Evolutionary conservation across 2,329 filamentous ascomycete genomes (phyloP).

Genomic region (Xylaria hypoxylon): DNA sequence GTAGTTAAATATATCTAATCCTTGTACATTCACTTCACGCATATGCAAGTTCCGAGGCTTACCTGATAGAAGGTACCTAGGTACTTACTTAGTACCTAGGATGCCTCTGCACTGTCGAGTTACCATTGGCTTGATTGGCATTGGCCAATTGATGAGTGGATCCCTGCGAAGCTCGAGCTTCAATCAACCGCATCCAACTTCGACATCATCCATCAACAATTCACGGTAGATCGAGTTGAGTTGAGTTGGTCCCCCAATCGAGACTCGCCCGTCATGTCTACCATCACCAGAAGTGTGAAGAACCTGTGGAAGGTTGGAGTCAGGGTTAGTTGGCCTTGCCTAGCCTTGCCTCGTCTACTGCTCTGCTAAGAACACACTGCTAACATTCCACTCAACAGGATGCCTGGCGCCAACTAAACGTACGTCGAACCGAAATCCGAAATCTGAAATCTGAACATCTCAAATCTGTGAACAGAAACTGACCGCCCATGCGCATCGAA

Average conservation of each 20-base stretch:
- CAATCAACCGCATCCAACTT: slow-evolving; percentile 38
- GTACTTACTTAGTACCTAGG: background rate
- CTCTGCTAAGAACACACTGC: slow-evolving; percentile 38
- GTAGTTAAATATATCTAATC: background rate
- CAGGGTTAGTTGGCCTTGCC: slow-evolving; percentile 74
- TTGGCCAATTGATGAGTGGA: slow-evolving; percentile 29
- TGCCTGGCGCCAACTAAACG: slow-evolving; percentile 91
- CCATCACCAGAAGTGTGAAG: slow-evolving; percentile 83
- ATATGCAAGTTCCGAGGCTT: background rate
- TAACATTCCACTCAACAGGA: slow-evolving; percentile 69
- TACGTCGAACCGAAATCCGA: slow-evolving; percentile 71
- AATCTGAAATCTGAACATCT: too few species aligned
- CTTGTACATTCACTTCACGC: background rate
- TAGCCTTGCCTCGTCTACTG: background rate
- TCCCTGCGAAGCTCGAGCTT: slow-evolving; percentile 34
- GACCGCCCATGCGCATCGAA: slow-evolving; percentile 44
- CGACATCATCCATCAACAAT: slow-evolving; percentile 33
- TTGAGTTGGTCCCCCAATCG: slow-evolving; percentile 11
- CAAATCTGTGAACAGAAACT: slow-evolving; percentile 42
- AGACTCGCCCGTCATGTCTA: slow-evolving; percentile 79
- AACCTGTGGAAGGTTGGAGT: slow-evolving; percentile 89
- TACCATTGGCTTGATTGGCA: slow-evolving; percentile 18
- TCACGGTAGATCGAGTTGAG: slow-evolving; percentile 29
- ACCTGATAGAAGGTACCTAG: background rate
- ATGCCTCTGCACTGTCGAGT: too few species aligned